Percentiles rank a stretch among this genome's conserved stretches.
phyloP scores from a whole-genome alignment of 495 filamentous ascomycete genomes.

The Xylaria longipes region DNA sequence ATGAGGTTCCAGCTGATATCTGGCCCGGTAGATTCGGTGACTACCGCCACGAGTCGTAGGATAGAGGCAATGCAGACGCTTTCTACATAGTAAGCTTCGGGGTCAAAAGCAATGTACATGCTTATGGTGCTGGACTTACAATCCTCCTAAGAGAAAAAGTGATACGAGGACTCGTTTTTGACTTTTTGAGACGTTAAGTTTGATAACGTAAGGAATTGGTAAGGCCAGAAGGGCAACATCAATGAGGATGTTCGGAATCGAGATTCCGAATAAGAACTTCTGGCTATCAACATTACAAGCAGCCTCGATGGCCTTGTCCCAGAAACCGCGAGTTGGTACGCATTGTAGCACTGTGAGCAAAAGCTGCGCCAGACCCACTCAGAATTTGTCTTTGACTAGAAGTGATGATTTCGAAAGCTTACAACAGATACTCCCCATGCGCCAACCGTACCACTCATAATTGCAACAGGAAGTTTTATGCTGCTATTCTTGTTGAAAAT shows the following conservation, averaged over 20 bases:
- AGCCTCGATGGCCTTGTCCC: conserved; percentile 39
- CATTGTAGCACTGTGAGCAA: conserved; percentile 32
- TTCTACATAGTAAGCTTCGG: neutral
- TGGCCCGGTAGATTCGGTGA: neutral
- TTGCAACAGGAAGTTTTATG: conserved; percentile 7
- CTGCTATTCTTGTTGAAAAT: conserved; percentile 4
- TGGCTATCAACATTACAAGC: conserved; percentile 32
- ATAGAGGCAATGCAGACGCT: conserved; percentile 15
- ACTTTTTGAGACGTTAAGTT: conserved; percentile 26
- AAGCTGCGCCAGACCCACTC: neutral
- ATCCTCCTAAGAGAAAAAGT: conserved; percentile 25
- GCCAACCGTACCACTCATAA: neutral
- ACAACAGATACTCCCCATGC: conserved; percentile 13
- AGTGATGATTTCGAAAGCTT: neutral
- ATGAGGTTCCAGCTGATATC: conserved; percentile 3
- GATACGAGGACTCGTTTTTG: conserved; percentile 10
- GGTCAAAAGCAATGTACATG: neutral
- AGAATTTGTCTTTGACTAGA: neutral
- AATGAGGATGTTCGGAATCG: conserved; percentile 44
- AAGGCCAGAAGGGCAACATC: conserved; percentile 48
- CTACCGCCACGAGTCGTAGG: neutral
- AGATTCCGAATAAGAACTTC: conserved; percentile 28
- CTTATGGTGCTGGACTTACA: conserved; percentile 11
- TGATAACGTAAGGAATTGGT: conserved; percentile 43
- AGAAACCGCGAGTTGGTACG: conserved; percentile 36